These are phyloP conservation scores for Hypoxylon fuscum DNA, from an alignment of 495 filamentous ascomycete genomes.

Conservation along the genomic window DNA sequence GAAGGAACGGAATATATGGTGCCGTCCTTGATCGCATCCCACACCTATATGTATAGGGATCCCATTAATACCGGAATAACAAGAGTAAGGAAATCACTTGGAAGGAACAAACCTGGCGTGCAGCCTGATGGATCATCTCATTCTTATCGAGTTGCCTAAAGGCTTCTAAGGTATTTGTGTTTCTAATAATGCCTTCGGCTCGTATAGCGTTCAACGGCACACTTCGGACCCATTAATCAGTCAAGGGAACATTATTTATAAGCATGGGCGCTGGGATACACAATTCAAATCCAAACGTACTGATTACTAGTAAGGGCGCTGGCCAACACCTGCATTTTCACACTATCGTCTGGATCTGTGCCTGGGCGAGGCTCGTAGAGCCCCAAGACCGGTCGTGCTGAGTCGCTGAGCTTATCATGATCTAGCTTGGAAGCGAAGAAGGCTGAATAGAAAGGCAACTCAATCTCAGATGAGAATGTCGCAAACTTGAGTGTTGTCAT, in stretches of 20 bases:
- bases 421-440: conserved; percentile 92
- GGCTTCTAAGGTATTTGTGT: conserved; percentile 95
- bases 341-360: conserved; percentile 73
- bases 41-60: conserved; percentile 70
- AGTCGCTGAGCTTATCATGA: conserved; percentile 94
- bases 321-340: conserved; percentile 86
- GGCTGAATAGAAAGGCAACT: conserved; percentile 91
- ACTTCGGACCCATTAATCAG: conserved; percentile 56
- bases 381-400: conserved; percentile 84
- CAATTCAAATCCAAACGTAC: conserved; percentile 61
- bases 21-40: conserved; percentile 96
- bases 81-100: neutral
- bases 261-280: neutral
- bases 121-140: conserved; percentile 75
- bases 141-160: conserved; percentile 80
- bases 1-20: conserved; percentile 95
- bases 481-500: conserved; percentile 68
- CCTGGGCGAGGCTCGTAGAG: conserved; percentile 83
- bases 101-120: conserved; percentile 69
- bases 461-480: conserved; percentile 91
- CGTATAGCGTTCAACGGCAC: conserved; percentile 76
- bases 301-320: conserved; percentile 83
- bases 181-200: conserved; percentile 93
- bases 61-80: neutral
- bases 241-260: neutral